phyloP scores from a whole-genome alignment of 2,329 filamentous ascomycete genomes.

The Monilinia aucupariae region DNA sequence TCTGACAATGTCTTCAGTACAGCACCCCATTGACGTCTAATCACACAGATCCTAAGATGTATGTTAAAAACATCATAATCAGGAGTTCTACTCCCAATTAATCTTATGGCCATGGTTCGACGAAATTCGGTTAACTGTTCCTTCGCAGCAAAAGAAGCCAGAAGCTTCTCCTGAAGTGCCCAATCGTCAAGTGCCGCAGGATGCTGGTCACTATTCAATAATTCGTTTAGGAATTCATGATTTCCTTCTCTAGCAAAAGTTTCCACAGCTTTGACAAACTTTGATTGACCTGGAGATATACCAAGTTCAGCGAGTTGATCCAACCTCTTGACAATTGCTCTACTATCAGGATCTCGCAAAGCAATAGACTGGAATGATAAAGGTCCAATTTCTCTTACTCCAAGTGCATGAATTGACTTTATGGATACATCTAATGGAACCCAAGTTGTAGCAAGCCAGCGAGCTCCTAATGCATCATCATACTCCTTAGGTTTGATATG shows the following conservation, averaged over 20 bases:
- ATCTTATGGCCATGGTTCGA: slow-evolving; percentile 50
- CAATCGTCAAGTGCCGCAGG: slow-evolving; percentile 56
- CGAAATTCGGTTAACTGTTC: slow-evolving; percentile 48
- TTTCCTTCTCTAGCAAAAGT: slow-evolving; percentile 56
- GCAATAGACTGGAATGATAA: slow-evolving; percentile 73
- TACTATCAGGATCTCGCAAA: slow-evolving; percentile 52
- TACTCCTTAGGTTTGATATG: slow-evolving; percentile 42
- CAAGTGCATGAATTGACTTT: slow-evolving; percentile 62
- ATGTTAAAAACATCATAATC: slow-evolving; percentile 43
- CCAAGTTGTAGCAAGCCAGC: slow-evolving; percentile 73
- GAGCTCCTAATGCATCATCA: slow-evolving; percentile 68
- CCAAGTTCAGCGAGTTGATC: slow-evolving; percentile 54
- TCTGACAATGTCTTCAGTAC: slow-evolving; percentile 36
- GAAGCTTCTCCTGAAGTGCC: slow-evolving; percentile 48
- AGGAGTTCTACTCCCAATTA: slow-evolving; percentile 38
- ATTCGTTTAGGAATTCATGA: slow-evolving; percentile 30
- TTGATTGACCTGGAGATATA: slow-evolving; percentile 56
- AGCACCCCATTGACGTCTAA: slow-evolving; percentile 34
- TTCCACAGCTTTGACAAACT: slow-evolving; percentile 61
- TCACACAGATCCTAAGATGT: slow-evolving; percentile 39
- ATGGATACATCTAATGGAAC: slow-evolving; percentile 69
- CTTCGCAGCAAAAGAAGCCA: slow-evolving; percentile 46
- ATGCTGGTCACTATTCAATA: slow-evolving; percentile 54
- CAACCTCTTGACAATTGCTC: slow-evolving; percentile 55
- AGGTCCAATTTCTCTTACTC: slow-evolving; percentile 67